phyloP scores from a whole-genome alignment of 2,329 filamentous ascomycete genomes.

The Chrysoporthe deuterocubensis region DNA sequence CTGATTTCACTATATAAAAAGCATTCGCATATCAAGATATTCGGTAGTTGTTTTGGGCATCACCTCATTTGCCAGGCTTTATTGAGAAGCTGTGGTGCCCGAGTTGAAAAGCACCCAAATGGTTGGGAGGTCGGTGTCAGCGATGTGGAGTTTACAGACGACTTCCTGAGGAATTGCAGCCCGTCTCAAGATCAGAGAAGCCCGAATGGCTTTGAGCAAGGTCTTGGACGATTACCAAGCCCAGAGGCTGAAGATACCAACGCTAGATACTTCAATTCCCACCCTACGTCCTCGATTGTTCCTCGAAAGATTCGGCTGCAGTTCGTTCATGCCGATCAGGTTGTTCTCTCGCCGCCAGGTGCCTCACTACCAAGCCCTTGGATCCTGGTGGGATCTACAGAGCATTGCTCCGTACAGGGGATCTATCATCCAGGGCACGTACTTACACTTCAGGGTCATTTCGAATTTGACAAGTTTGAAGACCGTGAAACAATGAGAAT shows the following conservation, averaged over 20 bases:
- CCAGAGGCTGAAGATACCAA: slow-evolving; percentile 13
- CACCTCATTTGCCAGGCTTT: slow-evolving; percentile 20
- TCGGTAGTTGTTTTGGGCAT: slow-evolving; percentile 23
- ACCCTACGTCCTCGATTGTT: not conserved
- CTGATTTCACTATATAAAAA: slow-evolving; percentile 8
- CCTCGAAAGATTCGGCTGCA: slow-evolving; percentile 14
- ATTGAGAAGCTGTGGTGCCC: slow-evolving; percentile 5
- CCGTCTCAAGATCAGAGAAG: not conserved
- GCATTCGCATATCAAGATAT: not conserved
- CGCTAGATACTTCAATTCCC: not conserved
- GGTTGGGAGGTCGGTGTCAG: slow-evolving; percentile 25
- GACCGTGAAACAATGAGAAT: slow-evolving; percentile 22
- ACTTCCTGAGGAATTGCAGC: slow-evolving; percentile 1
- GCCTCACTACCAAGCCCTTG: slow-evolving; percentile 7
- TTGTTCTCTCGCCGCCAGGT: not conserved
- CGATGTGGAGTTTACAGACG: slow-evolving; percentile 15
- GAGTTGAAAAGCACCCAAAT: slow-evolving; percentile 9
- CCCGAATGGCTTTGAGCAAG: too few relatives aligned
- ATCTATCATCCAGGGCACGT: slow-evolving; percentile 20
- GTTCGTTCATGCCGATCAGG: slow-evolving; percentile 24
- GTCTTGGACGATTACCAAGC: slow-evolving; percentile 12
- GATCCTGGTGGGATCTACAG: slow-evolving; percentile 22
- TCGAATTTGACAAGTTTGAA: slow-evolving; percentile 26
- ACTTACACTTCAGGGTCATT: slow-evolving; percentile 24
- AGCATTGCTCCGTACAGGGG: slow-evolving; percentile 21